These are phyloP conservation scores for Penicillium waksmanii DNA, from an alignment of 495 filamentous ascomycete genomes.

Conservation along the genomic window DNA sequence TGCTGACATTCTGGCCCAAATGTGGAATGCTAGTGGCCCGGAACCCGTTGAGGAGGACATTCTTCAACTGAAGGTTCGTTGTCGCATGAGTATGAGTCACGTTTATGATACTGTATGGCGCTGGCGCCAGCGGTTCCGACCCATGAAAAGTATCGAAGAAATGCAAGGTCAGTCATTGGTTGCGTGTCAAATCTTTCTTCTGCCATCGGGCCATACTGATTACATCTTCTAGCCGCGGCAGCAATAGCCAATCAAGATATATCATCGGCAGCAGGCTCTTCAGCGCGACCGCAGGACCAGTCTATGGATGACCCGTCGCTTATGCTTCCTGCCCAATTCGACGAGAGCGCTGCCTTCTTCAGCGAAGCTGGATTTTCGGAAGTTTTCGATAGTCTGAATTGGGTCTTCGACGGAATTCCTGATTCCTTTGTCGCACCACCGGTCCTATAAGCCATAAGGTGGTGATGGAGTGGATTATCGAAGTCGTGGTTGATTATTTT, in stretches of 20 bases:
- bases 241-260: slow-evolving; percentile 36
- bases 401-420: slow-evolving; percentile 54
- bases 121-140: slow-evolving; percentile 51
- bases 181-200: not conserved
- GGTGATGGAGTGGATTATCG: not conserved
- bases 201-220: not conserved
- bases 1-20: slow-evolving; percentile 51
- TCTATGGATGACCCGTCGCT: slow-evolving; percentile 39
- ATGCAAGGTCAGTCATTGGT: slow-evolving; percentile 37
- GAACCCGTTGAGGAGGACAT: slow-evolving; percentile 41
- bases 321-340: slow-evolving; percentile 47
- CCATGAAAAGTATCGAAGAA: slow-evolving; percentile 46
- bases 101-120: slow-evolving; percentile 56
- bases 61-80: slow-evolving; percentile 50
- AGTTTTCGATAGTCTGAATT: slow-evolving; percentile 52
- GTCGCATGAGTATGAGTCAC: slow-evolving; percentile 56
- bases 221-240: slow-evolving; percentile 20
- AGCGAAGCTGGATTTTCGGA: slow-evolving; percentile 51
- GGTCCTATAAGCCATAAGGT: slow-evolving; percentile 31
- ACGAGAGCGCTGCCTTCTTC: slow-evolving; percentile 47
- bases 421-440: slow-evolving; percentile 49
- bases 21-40: slow-evolving; percentile 50
- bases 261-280: slow-evolving; percentile 29
- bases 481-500: not conserved
- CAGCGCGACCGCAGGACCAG: slow-evolving; percentile 35